phyloP scores from a whole-genome alignment of 352 stramenopile genomes.

The Pythium sukuiense region DNA sequence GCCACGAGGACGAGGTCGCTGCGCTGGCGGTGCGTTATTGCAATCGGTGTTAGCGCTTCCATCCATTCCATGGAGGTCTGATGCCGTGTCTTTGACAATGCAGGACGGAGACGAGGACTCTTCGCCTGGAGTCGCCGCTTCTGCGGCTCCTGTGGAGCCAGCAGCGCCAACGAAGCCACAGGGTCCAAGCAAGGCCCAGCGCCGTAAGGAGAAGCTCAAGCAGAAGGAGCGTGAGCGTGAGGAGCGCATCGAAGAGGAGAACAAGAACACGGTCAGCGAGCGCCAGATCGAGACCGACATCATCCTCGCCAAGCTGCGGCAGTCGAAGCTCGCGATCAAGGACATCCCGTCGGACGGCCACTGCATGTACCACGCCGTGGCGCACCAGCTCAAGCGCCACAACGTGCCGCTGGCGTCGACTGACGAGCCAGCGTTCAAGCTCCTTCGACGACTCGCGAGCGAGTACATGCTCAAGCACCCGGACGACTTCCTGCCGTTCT shows the following conservation, averaged over 20 bases:
- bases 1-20: slow-evolving; percentile 55
- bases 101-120: slow-evolving; percentile 18
- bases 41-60: neutral
- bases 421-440: slow-evolving; percentile 53
- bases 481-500: slow-evolving; percentile 93
- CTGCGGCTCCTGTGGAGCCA: slow-evolving; percentile 7
- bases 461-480: slow-evolving; percentile 80
- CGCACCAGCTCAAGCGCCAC: slow-evolving; percentile 85
- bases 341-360: slow-evolving; percentile 96
- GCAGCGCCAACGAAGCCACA: slow-evolving; percentile 26
- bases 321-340: slow-evolving; percentile 71
- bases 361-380: slow-evolving; percentile 97
- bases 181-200: slow-evolving; percentile 67
- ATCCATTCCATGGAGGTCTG: neutral
- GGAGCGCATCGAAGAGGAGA: slow-evolving; percentile 77
- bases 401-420: slow-evolving; percentile 25
- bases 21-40: slow-evolving; percentile 28
- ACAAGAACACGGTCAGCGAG: slow-evolving; percentile 76
- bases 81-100: neutral
- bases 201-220: slow-evolving; percentile 77
- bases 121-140: neutral
- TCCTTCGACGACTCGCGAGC: slow-evolving; percentile 68
- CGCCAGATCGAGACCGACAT: slow-evolving; percentile 81
- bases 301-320: slow-evolving; percentile 60
- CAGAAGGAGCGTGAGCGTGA: slow-evolving; percentile 69